Percentiles rank a stretch among this genome's conserved stretches.
Evolutionary conservation across 192 early-diverging fungal species (phyloP).

Genomic region (Coemansia sp.): DNA sequence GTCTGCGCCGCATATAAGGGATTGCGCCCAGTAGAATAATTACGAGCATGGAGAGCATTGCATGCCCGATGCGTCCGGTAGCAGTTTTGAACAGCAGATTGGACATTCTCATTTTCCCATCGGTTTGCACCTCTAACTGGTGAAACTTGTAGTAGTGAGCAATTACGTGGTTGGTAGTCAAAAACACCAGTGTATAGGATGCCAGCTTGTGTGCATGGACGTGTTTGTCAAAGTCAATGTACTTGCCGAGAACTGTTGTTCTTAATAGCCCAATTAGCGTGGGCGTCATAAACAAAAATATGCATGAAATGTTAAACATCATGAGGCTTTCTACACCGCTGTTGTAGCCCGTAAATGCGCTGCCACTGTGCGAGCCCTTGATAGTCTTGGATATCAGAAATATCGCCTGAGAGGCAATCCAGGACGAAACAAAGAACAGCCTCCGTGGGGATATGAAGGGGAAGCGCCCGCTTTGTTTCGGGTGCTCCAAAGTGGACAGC

Average conservation of each 20-base stretch:
- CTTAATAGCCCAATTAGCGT: slow-evolving; percentile 72
- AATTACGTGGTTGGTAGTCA: slow-evolving; percentile 64
- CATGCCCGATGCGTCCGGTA: slow-evolving; percentile 74
- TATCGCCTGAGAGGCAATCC: slow-evolving; percentile 59
- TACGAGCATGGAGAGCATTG: slow-evolving; percentile 14
- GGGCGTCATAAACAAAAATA: slow-evolving; percentile 73
- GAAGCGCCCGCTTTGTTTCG: slow-evolving; percentile 1
- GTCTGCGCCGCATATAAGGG: too few species aligned
- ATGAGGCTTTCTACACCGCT: slow-evolving; percentile 32
- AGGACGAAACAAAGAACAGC: slow-evolving; percentile 50
- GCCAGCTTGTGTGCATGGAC: slow-evolving; percentile 77
- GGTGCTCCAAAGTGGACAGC: neutral
- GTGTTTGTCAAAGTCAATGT: slow-evolving; percentile 79
- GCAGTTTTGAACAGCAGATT: slow-evolving; percentile 57
- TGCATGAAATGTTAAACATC: slow-evolving; percentile 56
- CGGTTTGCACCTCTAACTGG: slow-evolving; percentile 4
- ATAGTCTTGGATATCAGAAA: slow-evolving; percentile 54
- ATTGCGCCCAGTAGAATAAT: slow-evolving; percentile 22
- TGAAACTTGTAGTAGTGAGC: slow-evolving; percentile 76
- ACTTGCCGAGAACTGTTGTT: slow-evolving; percentile 63
- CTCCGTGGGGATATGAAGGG: slow-evolving; percentile 38
- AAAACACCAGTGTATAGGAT: slow-evolving; percentile 68
- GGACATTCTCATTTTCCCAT: slow-evolving; percentile 40
- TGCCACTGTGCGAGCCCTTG: slow-evolving; percentile 50
- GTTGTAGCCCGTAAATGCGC: slow-evolving; percentile 38